Conservation (phyloP, 352 stramenopile species). For the Plasmopara halstedii region DNA sequence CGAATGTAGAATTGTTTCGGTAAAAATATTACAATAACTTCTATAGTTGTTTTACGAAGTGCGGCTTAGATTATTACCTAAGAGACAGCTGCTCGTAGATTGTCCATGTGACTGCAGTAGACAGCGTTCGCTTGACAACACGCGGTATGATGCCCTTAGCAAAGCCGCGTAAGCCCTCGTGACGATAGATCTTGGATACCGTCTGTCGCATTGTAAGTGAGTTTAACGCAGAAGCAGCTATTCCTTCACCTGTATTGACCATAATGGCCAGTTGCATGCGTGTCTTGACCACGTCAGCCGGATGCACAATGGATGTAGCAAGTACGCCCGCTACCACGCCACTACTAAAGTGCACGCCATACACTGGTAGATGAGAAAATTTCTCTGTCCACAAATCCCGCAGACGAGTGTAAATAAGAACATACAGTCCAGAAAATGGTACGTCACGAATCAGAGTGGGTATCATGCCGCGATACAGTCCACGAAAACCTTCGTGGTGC, state of each 20-base stretch:
- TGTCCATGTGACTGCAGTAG: constrained; percentile 98
- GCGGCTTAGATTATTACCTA: constrained; percentile 6
- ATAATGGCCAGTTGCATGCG: constrained; percentile 82
- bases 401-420: constrained; percentile 77
- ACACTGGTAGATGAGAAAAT: constrained; percentile 38
- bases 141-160: constrained; percentile 91
- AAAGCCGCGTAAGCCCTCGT: constrained; percentile 92
- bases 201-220: constrained; percentile 59
- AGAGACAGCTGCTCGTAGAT: constrained; percentile 94
- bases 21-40: background rate
- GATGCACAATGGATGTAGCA: constrained; percentile 78
- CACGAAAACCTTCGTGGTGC: constrained; percentile 53
- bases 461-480: constrained; percentile 81
- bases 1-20: background rate
- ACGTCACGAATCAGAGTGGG: constrained; percentile 83
- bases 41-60: background rate
- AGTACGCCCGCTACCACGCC: constrained; percentile 67
- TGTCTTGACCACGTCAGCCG: constrained; percentile 83
- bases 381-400: constrained; percentile 36
- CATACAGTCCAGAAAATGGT: constrained; percentile 84
- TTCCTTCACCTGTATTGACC: constrained; percentile 19
- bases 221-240: constrained; percentile 34
- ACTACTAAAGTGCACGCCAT: constrained; percentile 71
- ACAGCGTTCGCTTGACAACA: constrained; percentile 94
- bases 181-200: constrained; percentile 75